Evolutionary conservation across 1,139 yeast genomes (phyloP).

Genomic region (Yamadazyma blattariae): DNA sequence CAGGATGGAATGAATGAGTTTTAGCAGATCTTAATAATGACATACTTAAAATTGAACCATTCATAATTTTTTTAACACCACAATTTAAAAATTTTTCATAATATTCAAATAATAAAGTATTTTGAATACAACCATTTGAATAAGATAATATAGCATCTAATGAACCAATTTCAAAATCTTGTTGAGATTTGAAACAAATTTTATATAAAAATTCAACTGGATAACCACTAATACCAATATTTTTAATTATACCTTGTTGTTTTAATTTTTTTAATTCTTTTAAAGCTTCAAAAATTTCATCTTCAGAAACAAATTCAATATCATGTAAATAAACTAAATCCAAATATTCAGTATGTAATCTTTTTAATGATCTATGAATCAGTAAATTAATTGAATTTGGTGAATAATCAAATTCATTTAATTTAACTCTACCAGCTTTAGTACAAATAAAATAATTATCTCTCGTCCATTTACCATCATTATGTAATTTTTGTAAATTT

Average conservation of each 20-base stretch:
- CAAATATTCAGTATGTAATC: slow-evolving; percentile 64
- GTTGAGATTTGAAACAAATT: slow-evolving; percentile 38
- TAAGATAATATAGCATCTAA: slow-evolving; percentile 78
- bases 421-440: slow-evolving; percentile 75
- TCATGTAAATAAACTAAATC: slow-evolving; percentile 88
- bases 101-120: slow-evolving; percentile 52
- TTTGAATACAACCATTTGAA: slow-evolving; percentile 81
- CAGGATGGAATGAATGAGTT: slow-evolving; percentile 84
- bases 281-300: slow-evolving; percentile 60
- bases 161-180: slow-evolving; percentile 37
- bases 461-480: slow-evolving; percentile 45
- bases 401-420: slow-evolving; percentile 74
- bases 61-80: slow-evolving; percentile 56
- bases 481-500: slow-evolving; percentile 46
- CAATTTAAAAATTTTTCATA: slow-evolving; percentile 54
- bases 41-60: slow-evolving; percentile 89
- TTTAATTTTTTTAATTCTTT: slow-evolving; percentile 57
- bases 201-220: slow-evolving; percentile 68
- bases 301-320: slow-evolving; percentile 70
- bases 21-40: slow-evolving; percentile 67
- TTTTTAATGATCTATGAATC: slow-evolving; percentile 59
- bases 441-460: slow-evolving; percentile 72
- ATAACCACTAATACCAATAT: slow-evolving; percentile 84
- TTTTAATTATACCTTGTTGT: slow-evolving; percentile 56
- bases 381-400: slow-evolving; percentile 58